Percentiles rank a stretch among this genome's conserved stretches.
Evolutionary conservation across 2,329 filamentous ascomycete genomes (phyloP).

Genomic region (Xylaria sp.): DNA sequence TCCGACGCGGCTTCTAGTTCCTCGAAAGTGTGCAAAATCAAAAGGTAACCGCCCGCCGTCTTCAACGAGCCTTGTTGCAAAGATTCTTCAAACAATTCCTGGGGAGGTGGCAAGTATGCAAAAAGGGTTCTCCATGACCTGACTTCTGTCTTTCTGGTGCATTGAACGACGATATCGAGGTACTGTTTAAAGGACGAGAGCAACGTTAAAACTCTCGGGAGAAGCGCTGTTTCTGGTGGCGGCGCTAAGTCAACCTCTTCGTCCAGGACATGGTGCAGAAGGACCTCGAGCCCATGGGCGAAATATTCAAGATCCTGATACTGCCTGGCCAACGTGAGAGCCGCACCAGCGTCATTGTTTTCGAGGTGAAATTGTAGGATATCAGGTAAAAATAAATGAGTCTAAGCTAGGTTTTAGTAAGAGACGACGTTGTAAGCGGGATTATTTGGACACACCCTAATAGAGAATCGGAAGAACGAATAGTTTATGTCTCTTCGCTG

Average conservation of each 20-base stretch:
- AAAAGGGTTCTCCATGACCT: slow-evolving; percentile 95
- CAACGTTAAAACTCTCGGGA: slow-evolving; percentile 68
- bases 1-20: slow-evolving; percentile 72
- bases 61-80: slow-evolving; percentile 84
- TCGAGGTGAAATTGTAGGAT: slow-evolving; percentile 80
- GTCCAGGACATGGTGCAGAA: slow-evolving; percentile 91
- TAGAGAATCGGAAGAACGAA: slow-evolving; percentile 85
- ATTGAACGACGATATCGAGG: slow-evolving; percentile 94
- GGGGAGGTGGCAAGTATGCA: slow-evolving; percentile 84
- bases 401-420: slow-evolving; percentile 55
- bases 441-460: slow-evolving; percentile 68
- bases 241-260: slow-evolving; percentile 83
- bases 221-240: slow-evolving; percentile 65
- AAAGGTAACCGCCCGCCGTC: slow-evolving; percentile 94
- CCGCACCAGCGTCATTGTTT: slow-evolving; percentile 77
- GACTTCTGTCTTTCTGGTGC: slow-evolving; percentile 94
- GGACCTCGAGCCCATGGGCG: slow-evolving; percentile 86
- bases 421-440: neutral
- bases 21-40: slow-evolving; percentile 85
- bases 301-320: slow-evolving; percentile 92
- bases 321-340: slow-evolving; percentile 79
- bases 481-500: slow-evolving; percentile 91
- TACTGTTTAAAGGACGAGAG: slow-evolving; percentile 81
- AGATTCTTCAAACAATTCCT: slow-evolving; percentile 92
- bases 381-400: slow-evolving; percentile 90